phyloP scores from a whole-genome alignment of 805 yeast species.

The Jamesozyma jinghongensis region DNA sequence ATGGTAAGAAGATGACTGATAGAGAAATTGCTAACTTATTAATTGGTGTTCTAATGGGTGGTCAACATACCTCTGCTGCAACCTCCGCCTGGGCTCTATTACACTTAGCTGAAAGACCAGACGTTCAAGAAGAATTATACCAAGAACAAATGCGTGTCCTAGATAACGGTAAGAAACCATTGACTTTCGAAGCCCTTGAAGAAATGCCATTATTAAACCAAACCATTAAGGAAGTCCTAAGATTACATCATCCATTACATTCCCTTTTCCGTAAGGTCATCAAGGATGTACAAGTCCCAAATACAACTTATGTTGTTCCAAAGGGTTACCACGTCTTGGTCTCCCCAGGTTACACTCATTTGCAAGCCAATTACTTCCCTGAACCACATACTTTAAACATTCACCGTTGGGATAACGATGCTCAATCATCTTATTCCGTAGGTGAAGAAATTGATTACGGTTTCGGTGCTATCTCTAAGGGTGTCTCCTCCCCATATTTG shows the following conservation, averaged over 20 bases:
- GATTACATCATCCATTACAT: slow-evolving; percentile 95
- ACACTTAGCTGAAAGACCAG: slow-evolving; percentile 82
- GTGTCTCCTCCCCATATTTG: slow-evolving; percentile 89
- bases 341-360: slow-evolving; percentile 87
- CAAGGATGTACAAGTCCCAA: slow-evolving; percentile 70
- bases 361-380: slow-evolving; percentile 70
- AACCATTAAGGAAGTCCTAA: slow-evolving; percentile 82
- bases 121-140: slow-evolving; percentile 72
- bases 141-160: slow-evolving; percentile 63
- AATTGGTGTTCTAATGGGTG: slow-evolving; percentile 97
- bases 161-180: slow-evolving; percentile 44
- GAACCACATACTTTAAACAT: slow-evolving; percentile 67
- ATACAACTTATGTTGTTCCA: slow-evolving; percentile 74
- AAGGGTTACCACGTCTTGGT: slow-evolving; percentile 82
- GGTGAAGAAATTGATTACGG: slow-evolving; percentile 70
- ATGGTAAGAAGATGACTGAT: slow-evolving; percentile 91
- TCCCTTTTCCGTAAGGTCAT: slow-evolving; percentile 89
- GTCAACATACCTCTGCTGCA: slow-evolving; percentile 95
- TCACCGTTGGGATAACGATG: slow-evolving; percentile 67
- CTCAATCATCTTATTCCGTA: slow-evolving; percentile 28
- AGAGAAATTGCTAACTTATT: slow-evolving; percentile 86
- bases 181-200: slow-evolving; percentile 75
- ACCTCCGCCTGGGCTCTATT: slow-evolving; percentile 92
- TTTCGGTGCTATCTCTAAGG: slow-evolving; percentile 93
- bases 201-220: slow-evolving; percentile 75